Evolutionary conservation across 441 rosid genomes (phyloP).

Genomic region (Pelargonium cotyledonis): DNA sequence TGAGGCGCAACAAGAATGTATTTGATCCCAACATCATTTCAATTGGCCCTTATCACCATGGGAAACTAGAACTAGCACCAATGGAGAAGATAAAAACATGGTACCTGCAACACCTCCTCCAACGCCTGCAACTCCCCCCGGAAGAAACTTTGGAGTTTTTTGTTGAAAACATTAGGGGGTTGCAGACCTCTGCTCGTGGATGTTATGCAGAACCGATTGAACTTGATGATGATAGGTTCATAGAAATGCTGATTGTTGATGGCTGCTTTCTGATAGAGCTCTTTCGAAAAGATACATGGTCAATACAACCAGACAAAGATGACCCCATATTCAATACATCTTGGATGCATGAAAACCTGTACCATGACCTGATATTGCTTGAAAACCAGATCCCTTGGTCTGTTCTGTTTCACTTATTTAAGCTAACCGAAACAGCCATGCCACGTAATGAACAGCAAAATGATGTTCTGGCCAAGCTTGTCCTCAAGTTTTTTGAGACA

Average conservation of each 20-base stretch:
- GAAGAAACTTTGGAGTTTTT: background rate
- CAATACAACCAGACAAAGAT: background rate
- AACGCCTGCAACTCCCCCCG: background rate
- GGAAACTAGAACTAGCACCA: background rate
- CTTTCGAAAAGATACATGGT: background rate
- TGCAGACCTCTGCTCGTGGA: background rate
- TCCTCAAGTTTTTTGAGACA: too few species aligned
- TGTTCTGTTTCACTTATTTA: background rate
- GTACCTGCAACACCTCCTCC: background rate
- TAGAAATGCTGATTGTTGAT: background rate
- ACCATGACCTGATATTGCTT: background rate
- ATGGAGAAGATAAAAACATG: background rate
- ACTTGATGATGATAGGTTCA: background rate
- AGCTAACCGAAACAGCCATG: background rate
- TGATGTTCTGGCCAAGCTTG: too few species aligned
- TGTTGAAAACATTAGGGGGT: background rate
- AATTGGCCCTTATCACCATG: background rate
- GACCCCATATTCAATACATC: background rate
- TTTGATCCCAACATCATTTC: background rate
- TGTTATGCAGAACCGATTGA: background rate
- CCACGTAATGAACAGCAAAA: background rate
- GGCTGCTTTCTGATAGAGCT: background rate
- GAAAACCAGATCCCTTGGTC: background rate
- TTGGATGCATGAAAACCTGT: conserved; percentile 2
- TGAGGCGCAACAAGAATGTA: background rate